A percentile compares a stretch with the other conserved stretches of the same genome.
These are phyloP conservation scores for Yamadazyma siamensis DNA, from an alignment of 1,139 yeast species.

Conservation along the genomic window DNA sequence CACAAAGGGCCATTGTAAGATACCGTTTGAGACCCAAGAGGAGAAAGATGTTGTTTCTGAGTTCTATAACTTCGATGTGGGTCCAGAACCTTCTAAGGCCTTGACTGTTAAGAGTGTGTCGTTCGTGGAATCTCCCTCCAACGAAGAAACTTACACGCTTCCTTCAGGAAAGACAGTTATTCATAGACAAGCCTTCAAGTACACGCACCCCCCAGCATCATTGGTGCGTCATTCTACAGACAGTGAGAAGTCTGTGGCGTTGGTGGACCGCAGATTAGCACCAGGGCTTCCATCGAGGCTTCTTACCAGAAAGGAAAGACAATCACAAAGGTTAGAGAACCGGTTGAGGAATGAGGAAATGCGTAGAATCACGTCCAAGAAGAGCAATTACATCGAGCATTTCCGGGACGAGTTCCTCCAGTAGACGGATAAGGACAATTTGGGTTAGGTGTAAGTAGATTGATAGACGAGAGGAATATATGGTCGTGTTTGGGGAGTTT, in stretches of 20 bases:
- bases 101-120: conserved; percentile 10
- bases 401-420: conserved; percentile 35
- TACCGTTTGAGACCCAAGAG: conserved; percentile 50
- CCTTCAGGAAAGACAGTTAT: conserved; percentile 51
- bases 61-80: conserved; percentile 40
- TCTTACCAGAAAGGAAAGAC: conserved; percentile 34
- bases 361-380: conserved; percentile 25
- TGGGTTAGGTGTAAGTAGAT: too few species aligned
- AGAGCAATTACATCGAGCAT: conserved; percentile 35
- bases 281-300: conserved; percentile 34
- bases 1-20: conserved; percentile 52
- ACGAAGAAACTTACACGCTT: conserved; percentile 16
- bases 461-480: not conserved
- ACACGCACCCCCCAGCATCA: conserved; percentile 31
- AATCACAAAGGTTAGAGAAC: conserved; percentile 23
- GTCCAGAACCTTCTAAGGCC: conserved; percentile 10
- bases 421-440: conserved; percentile 2
- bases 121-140: conserved; percentile 13
- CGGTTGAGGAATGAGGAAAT: conserved; percentile 22
- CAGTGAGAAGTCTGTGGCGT: conserved; percentile 32
- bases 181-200: conserved; percentile 44
- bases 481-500: too few species aligned
- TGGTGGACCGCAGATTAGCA: conserved; percentile 39
- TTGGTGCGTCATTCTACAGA: conserved; percentile 18
- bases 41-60: conserved; percentile 38